Evolutionary conservation across 257 asterid species (phyloP).

Genomic region (Fraxinus excelsior): DNA sequence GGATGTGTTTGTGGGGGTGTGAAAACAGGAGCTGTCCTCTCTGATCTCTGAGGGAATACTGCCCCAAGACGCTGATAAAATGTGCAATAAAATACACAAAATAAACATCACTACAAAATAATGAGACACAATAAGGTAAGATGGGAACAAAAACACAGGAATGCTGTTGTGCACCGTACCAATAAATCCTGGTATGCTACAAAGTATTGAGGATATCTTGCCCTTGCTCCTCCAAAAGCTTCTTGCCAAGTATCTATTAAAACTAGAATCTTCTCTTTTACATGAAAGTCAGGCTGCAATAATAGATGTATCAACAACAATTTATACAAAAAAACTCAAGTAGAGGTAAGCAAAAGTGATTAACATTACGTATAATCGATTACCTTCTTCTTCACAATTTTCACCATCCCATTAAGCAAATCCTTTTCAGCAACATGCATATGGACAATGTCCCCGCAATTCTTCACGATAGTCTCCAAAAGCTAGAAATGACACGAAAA

Average conservation of each 20-base stretch:
- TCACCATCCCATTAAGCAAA: slow-evolving; percentile 77
- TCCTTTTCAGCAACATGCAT: slow-evolving; percentile 80
- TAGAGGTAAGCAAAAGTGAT: slow-evolving; percentile 1
- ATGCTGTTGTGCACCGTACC: slow-evolving; percentile 42
- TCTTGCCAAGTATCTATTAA: slow-evolving; percentile 99
- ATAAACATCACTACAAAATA: slow-evolving; percentile 19
- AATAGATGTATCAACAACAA: slow-evolving; percentile 18
- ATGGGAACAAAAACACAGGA: slow-evolving; percentile 20
- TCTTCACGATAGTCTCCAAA: slow-evolving; percentile 80
- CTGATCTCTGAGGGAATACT: slow-evolving; percentile 93
- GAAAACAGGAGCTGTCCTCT: slow-evolving; percentile 83
- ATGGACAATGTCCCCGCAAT: slow-evolving; percentile 76
- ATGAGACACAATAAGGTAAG: slow-evolving; percentile 16
- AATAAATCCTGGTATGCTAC: slow-evolving; percentile 94
- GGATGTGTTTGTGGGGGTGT: slow-evolving; percentile 96
- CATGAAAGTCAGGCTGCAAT: slow-evolving; percentile 95
- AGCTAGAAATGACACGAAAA: slow-evolving; percentile 47
- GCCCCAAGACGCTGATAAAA: slow-evolving; percentile 89
- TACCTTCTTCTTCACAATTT: slow-evolving; percentile 80
- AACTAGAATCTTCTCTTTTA: slow-evolving; percentile 93
- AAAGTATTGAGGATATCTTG: slow-evolving; percentile 85
- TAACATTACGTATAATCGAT: slow-evolving; percentile 16
- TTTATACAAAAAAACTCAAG: not conserved
- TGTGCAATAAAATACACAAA: slow-evolving; percentile 27
- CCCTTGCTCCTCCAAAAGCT: slow-evolving; percentile 98